Base-by-base conservation (phyloP, 108 stramenopile species). In the Aurantiochytrium sp. region DNA sequence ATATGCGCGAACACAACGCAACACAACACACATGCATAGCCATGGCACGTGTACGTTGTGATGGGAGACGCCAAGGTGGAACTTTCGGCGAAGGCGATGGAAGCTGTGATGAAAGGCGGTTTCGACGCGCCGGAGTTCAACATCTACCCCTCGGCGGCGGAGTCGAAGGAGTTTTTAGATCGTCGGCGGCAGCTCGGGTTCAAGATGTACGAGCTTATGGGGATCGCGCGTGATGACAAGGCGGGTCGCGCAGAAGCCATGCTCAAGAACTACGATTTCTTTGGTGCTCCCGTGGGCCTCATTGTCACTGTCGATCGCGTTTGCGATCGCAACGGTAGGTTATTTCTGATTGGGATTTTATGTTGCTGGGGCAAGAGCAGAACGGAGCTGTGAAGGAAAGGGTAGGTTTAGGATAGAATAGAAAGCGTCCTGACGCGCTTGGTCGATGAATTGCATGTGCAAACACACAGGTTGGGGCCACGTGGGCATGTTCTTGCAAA, bases 401-500 rank as follows among this genome's bases (percentile, higher is more conserved):
- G n/a, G 18, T 59, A n/a, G n/a, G n/a, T 59, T 59, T 59, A 21
- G 2, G 59, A 59, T 21, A 1, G 2, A 21, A 35, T 2, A n/a
- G 18, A 42, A 10, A 69, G 14, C 2, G 64, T 0, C 19, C 25
- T 28, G 64, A 42, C n/a, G 18, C n/a, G 59, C 0, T 59, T 59
- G 21, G 59, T 35, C 29, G 29, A 35, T 35, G 29, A 35, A 35
- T 35, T 35, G 29, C 29, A 35, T 35, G 29, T 35, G 1, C 29
- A 35, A 35, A 35, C 29, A 35, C 29, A 14, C 35, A 69, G 64
- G 29, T 1, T 83, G 73, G 73, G 73, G 73, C 51, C 73, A 83
- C 51, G 73, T 83, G 44, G 73, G 73, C 73, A 83, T 83, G 73
- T 83, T 83, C 45, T 44, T 83, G 73, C 73, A 83, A 44, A 83